Conservation (phyloP, 2,329 filamentous ascomycete species). For the Fusarium albosuccineum region DNA sequence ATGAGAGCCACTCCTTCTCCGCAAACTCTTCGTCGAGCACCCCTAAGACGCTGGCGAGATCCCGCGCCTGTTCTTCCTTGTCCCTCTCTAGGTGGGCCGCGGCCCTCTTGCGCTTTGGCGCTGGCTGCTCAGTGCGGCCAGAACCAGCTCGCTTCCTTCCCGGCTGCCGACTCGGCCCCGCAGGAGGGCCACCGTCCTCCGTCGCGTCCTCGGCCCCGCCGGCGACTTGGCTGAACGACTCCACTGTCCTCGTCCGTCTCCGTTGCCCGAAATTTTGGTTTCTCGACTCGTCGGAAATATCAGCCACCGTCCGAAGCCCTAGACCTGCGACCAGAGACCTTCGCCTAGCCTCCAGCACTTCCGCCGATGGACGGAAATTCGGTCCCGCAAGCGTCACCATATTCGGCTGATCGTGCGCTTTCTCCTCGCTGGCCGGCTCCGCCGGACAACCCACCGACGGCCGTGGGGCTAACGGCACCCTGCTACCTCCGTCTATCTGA, state of each 20-base stretch:
- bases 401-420: slow-evolving; percentile 7
- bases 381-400: background rate
- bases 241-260: background rate
- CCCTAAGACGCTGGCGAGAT: slow-evolving; percentile 18
- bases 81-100: slow-evolving; percentile 3
- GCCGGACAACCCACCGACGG: background rate
- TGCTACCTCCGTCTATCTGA: slow-evolving; percentile 3
- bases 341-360: slow-evolving; percentile 1
- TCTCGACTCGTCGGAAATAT: slow-evolving; percentile 8
- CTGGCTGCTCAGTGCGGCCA: background rate
- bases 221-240: background rate
- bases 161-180: background rate
- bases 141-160: background rate
- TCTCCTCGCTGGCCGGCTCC: background rate
- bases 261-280: slow-evolving; percentile 1
- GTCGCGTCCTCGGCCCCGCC: background rate
- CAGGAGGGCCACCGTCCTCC: background rate
- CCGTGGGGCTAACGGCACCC: slow-evolving; percentile 7
- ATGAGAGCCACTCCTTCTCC: slow-evolving; percentile 17
- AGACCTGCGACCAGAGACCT: slow-evolving; percentile 2
- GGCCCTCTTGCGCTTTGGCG: slow-evolving; percentile 1
- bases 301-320: slow-evolving; percentile 5
- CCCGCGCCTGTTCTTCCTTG: slow-evolving; percentile 1
- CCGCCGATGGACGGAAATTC: background rate
- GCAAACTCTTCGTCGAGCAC: slow-evolving; percentile 15